These are phyloP conservation scores for Flaveria bidentis DNA, from an alignment of 129 eudicot species.

Conservation along the genomic window DNA sequence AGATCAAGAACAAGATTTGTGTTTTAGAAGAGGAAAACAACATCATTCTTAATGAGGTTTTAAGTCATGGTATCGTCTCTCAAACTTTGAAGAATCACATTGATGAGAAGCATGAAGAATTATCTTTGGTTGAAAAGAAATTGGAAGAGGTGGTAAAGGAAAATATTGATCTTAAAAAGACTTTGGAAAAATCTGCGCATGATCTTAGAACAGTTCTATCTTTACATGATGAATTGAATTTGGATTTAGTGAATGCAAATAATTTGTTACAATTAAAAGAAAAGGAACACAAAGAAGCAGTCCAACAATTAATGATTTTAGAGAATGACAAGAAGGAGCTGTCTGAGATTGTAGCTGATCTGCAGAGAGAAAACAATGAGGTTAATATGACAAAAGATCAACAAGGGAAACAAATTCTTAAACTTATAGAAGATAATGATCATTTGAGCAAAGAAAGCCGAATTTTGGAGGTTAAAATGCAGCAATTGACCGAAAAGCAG, in stretches of 20 bases:
- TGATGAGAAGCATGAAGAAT: slow-evolving; percentile 47
- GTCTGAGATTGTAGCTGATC: slow-evolving; percentile 35
- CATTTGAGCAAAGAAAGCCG: slow-evolving; percentile 40
- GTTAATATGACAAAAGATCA: slow-evolving; percentile 37
- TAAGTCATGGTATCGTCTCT: slow-evolving; percentile 48
- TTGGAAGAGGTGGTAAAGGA: slow-evolving; percentile 46
- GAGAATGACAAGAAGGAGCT: slow-evolving; percentile 52
- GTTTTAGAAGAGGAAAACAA: slow-evolving; percentile 50
- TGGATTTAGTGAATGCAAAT: slow-evolving; percentile 44
- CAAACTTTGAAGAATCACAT: slow-evolving; percentile 42
- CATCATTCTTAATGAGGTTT: slow-evolving; percentile 39
- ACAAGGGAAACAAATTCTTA: slow-evolving; percentile 45
- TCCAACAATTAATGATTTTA: slow-evolving; percentile 30
- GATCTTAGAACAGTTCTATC: slow-evolving; percentile 39
- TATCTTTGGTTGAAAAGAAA: slow-evolving; percentile 35
- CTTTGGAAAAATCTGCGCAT: slow-evolving; percentile 49
- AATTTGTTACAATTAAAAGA: slow-evolving; percentile 45
- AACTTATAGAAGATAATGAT: slow-evolving; percentile 48
- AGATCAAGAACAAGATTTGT: slow-evolving; percentile 41
- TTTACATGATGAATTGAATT: slow-evolving; percentile 42
- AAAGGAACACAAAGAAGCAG: slow-evolving; percentile 52
- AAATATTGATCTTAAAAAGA: slow-evolving; percentile 50
- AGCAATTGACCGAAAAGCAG: slow-evolving; percentile 41
- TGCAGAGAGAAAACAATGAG: slow-evolving; percentile 40
- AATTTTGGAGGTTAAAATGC: slow-evolving; percentile 43